A percentile compares a stretch with the other conserved stretches of the same genome.
Evolutionary conservation across 305 asterid species (phyloP).

Genomic region (Solanum hybrid): DNA sequence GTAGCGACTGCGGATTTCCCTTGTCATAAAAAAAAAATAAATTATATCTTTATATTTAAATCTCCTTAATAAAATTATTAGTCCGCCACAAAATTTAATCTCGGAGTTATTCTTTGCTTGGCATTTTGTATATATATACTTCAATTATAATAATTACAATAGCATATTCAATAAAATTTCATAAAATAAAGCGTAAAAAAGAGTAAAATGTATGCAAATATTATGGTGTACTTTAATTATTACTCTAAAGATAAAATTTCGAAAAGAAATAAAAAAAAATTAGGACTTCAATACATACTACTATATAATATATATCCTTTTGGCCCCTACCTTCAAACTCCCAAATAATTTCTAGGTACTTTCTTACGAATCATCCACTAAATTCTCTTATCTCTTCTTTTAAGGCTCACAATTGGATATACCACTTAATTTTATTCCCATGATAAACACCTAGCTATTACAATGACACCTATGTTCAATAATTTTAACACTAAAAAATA

Average conservation of each 20-base stretch:
- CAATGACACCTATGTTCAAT: background rate
- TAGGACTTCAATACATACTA: conserved; percentile 5
- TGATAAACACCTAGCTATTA: background rate
- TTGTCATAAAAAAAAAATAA: no score
- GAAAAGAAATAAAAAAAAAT: background rate
- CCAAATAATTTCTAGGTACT: background rate
- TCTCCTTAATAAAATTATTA: background rate
- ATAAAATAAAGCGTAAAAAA: background rate
- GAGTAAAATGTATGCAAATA: background rate
- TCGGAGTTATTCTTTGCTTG: background rate
- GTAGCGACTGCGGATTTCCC: no score
- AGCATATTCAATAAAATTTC: background rate
- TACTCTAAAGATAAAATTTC: background rate
- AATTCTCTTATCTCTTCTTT: background rate
- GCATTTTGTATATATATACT: background rate
- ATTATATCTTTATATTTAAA: no score
- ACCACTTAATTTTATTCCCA: background rate
- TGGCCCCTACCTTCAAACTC: conserved; percentile 16
- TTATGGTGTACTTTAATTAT: background rate
- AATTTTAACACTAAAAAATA: background rate
- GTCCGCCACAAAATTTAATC: background rate
- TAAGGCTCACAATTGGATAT: background rate
- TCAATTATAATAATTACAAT: no score
- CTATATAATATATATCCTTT: background rate
- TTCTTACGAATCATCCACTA: conserved; percentile 5